phyloP scores from a whole-genome alignment of 257 asterid species.

The Cynanchum wilfordii region DNA sequence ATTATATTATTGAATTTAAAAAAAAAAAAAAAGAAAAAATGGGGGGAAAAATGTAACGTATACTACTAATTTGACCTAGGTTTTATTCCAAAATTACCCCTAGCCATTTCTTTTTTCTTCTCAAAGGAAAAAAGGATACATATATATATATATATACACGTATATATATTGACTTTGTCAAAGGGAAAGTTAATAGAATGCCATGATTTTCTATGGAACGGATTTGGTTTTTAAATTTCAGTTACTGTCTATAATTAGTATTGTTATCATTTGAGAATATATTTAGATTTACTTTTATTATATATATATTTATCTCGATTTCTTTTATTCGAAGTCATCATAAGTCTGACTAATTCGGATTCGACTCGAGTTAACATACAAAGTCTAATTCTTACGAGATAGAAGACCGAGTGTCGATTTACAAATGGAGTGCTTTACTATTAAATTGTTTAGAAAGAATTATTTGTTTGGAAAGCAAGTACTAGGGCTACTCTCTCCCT shows the following conservation, averaged over 20 bases:
- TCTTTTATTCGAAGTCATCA: no score
- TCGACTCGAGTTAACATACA: no score
- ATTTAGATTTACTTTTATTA: no score
- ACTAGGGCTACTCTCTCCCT: no score
- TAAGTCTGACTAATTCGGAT: no score
- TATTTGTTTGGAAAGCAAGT: no score
- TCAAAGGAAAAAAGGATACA: background rate
- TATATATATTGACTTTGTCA: constrained; percentile 14
- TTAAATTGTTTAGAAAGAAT: no score
- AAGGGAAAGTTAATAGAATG: constrained; percentile 11
- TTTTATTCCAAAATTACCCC: background rate
- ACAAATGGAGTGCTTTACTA: no score
- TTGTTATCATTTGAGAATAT: background rate
- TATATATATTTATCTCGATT: no score
- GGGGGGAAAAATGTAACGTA: constrained; percentile 28
- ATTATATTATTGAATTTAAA: background rate
- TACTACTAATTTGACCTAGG: constrained; percentile 14
- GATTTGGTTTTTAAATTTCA: constrained; percentile 9
- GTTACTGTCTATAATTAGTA: background rate
- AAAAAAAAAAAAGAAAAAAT: background rate
- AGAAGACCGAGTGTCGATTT: no score
- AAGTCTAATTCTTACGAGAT: no score
- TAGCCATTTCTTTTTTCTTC: background rate
- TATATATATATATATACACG: background rate
- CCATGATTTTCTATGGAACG: constrained; percentile 10